These are phyloP conservation scores for Aphanomyces invadans DNA, from an alignment of 352 stramenopile species.

Conservation along the genomic window DNA sequence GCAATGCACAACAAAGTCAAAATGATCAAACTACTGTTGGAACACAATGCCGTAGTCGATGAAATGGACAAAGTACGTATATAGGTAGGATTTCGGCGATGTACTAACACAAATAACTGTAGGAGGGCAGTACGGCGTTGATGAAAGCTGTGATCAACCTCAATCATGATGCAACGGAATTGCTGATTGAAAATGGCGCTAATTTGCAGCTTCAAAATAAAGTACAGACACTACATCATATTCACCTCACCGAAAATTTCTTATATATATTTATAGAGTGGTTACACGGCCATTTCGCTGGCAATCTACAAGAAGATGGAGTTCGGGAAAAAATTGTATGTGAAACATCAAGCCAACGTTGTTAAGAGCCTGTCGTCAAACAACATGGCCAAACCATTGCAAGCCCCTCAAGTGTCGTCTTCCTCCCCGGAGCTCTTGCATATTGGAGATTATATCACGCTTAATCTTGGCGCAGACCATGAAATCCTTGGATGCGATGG, in stretches of 20 bases:
- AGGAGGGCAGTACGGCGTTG: conserved; percentile 11
- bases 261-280: not conserved
- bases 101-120: not conserved
- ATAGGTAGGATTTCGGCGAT: not conserved
- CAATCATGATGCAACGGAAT: not conserved
- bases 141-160: conserved; percentile 10
- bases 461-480: conserved; percentile 10
- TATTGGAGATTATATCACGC: conserved; percentile 10
- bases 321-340: conserved; percentile 6
- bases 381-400: not conserved
- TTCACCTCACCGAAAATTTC: not conserved
- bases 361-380: not conserved
- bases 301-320: conserved; percentile 11
- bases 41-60: not conserved
- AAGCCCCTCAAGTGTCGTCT: not conserved
- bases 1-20: not conserved
- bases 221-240: not conserved
- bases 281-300: conserved; percentile 7
- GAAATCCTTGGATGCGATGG: conserved; percentile 8
- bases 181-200: not conserved
- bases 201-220: conserved; percentile 6
- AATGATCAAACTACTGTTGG: conserved; percentile 14
- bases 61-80: conserved; percentile 5
- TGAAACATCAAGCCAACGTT: not conserved
- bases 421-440: not conserved